Evolutionary conservation across 208 protist species (phyloP), one percentile per base, ranked within the genome.

Genomic region (Leishmania arabica): DNA sequence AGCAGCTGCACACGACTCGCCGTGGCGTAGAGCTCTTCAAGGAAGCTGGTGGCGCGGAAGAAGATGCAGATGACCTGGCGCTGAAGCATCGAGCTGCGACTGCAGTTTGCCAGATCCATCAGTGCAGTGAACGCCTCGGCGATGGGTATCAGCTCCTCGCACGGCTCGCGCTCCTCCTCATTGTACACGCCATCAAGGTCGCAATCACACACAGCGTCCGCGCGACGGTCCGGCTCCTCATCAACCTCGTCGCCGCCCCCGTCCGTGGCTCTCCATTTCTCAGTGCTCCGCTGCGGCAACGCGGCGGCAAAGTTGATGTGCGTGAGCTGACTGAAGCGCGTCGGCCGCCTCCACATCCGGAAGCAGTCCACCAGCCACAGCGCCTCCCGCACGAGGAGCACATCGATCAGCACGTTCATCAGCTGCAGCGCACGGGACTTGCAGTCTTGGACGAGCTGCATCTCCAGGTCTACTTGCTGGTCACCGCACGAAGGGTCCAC

Each of bases 1-100:
- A 92, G 83, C 77, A 92, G 81, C 81, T 92, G 86, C 80, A 92
- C 86, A 13, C 80, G 82, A 9, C 53, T 82, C 54, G 85, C 86
- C 3, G 81, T 83, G 8, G 56, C 54, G 54, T 84, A 78, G 31
- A 90, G 76, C 80, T 90, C 86, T 40, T 83, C 68, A 8, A 88
- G 49, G 42, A 86, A 86, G 68, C 87, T 89, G 0, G 89, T 89
- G 42, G 86, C 37, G 37, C 86, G 84, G 49, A 87, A 86, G 58
- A 89, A 90, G 49, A 90, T 27, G 75, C 64, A 86, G 75, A 90
- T 87, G 5, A 75, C 51, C 37, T 84, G 72, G 11, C 80, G 65
- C n/a, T 86, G 89, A 53, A 90, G 80, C n/a, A 79, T 78, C 19
- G 73, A 78, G 83, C 84, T 88, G 62, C 80, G 69, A 21, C 83